These are phyloP conservation scores for Dactylorhiza incarnata DNA, from an alignment of 106 monocot species.

Conservation along the genomic window DNA sequence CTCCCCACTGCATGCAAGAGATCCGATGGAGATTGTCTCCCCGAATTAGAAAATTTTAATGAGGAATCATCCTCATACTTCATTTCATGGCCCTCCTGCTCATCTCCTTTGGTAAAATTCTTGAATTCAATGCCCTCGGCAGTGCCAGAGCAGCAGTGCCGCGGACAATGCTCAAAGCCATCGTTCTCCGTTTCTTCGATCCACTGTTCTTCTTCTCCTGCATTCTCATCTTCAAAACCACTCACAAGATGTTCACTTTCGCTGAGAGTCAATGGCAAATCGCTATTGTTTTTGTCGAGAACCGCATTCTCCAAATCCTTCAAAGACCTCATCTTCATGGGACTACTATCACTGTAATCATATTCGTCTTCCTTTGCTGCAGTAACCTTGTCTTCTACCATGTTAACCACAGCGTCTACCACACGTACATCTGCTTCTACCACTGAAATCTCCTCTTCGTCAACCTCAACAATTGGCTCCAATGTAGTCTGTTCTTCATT, in stretches of 20 bases:
- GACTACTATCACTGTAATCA: neutral
- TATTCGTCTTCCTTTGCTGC: neutral
- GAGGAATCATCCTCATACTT: conserved; percentile 28
- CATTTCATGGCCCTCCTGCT: conserved; percentile 21
- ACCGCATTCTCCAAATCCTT: conserved; percentile 3
- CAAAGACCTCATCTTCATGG: neutral
- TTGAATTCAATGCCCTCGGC: conserved; percentile 32
- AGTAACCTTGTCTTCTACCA: conserved; percentile 4
- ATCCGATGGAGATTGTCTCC: conserved; percentile 46
- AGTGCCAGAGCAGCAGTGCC: conserved; percentile 19
- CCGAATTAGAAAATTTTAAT: conserved; percentile 41
- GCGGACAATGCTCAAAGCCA: conserved; percentile 16
- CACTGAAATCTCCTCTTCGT: conserved; percentile 9
- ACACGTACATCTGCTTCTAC: neutral
- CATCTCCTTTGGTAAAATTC: conserved; percentile 29
- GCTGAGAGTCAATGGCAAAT: conserved; percentile 10
- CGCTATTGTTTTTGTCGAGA: conserved; percentile 1
- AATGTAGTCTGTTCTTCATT: conserved; percentile 7
- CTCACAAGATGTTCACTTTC: conserved; percentile 20
- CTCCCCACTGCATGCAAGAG: conserved; percentile 55
- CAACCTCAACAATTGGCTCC: conserved; percentile 9
- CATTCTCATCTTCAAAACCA: conserved; percentile 14
- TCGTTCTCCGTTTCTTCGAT: conserved; percentile 7
- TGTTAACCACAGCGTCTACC: neutral
- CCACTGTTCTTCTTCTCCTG: conserved; percentile 19